A percentile compares a stretch with the other conserved stretches of the same genome.
These are phyloP conservation scores for Pholiota adiposa DNA, from an alignment of 1,284 basidiomycete species.

Conservation along the genomic window DNA sequence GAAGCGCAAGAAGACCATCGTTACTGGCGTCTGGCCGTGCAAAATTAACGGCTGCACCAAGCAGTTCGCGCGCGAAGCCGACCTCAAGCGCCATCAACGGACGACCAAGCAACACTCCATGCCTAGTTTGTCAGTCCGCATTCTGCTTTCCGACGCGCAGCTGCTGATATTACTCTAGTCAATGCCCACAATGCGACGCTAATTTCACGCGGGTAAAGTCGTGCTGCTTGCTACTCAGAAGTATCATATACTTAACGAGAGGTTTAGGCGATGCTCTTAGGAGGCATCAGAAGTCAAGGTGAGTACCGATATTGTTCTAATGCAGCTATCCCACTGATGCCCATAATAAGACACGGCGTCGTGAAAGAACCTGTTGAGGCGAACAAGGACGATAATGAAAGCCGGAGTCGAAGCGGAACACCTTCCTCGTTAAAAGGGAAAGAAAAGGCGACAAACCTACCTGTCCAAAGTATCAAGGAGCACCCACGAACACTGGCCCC, in stretches of 20 bases:
- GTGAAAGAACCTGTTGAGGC: slow-evolving; percentile 56
- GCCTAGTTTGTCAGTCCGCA: slow-evolving; percentile 64
- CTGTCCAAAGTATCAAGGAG: slow-evolving; percentile 33
- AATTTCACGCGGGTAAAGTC: slow-evolving; percentile 69
- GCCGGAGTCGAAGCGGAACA: slow-evolving; percentile 53
- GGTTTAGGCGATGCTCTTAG: slow-evolving; percentile 58
- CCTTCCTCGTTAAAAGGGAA: slow-evolving; percentile 46
- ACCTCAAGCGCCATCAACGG: slow-evolving; percentile 76
- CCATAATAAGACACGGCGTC: slow-evolving; percentile 59
- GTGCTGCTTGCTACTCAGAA: slow-evolving; percentile 12
- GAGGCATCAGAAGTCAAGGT: slow-evolving; percentile 72
- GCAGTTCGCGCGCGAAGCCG: slow-evolving; percentile 77
- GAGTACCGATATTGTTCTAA: slow-evolving; percentile 18
- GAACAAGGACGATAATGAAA: slow-evolving; percentile 31
- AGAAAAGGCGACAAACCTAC: slow-evolving; percentile 34
- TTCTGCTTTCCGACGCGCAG: slow-evolving; percentile 15
- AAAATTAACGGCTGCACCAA: slow-evolving; percentile 78
- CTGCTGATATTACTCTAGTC: slow-evolving; percentile 40
- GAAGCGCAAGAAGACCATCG: slow-evolving; percentile 49
- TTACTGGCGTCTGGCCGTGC: slow-evolving; percentile 71
- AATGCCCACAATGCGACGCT: slow-evolving; percentile 77
- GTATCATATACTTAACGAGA: slow-evolving; percentile 5
- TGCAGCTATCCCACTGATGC: neutral
- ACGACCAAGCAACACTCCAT: slow-evolving; percentile 74
- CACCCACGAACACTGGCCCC: slow-evolving; percentile 38